Evolutionary conservation across 306 rosid species (phyloP).

Genomic region (Vigna reflexopilosa): DNA sequence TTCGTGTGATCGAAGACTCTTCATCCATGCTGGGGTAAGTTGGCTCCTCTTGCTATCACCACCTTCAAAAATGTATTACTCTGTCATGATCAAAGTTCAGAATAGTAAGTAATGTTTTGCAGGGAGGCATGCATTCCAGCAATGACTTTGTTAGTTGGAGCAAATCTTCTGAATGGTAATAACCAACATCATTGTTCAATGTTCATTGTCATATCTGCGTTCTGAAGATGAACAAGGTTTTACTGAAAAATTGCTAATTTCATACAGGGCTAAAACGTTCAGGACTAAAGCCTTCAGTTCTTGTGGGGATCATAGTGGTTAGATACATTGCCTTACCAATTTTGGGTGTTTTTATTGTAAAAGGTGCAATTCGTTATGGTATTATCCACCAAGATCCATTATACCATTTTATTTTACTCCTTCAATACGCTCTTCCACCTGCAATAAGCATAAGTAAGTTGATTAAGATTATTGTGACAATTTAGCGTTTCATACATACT

Average conservation of each 20-base stretch:
- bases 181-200: slow-evolving; percentile 10
- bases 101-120: neutral
- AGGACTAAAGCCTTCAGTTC: slow-evolving; percentile 24
- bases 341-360: slow-evolving; percentile 46
- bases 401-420: slow-evolving; percentile 44
- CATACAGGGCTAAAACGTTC: slow-evolving; percentile 45
- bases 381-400: slow-evolving; percentile 46
- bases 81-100: neutral
- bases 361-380: slow-evolving; percentile 46
- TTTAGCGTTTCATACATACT: neutral
- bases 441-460: slow-evolving; percentile 51
- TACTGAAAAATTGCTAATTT: neutral
- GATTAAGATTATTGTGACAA: neutral
- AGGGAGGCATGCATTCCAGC: slow-evolving; percentile 53
- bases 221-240: slow-evolving; percentile 8
- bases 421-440: slow-evolving; percentile 51
- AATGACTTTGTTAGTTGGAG: slow-evolving; percentile 52
- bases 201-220: neutral
- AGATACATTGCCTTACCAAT: slow-evolving; percentile 41
- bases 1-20: slow-evolving; percentile 46
- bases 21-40: slow-evolving; percentile 52
- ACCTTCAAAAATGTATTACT: neutral
- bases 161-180: slow-evolving; percentile 49
- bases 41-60: neutral
- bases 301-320: slow-evolving; percentile 42